Base-by-base conservation (phyloP, 2,329 filamentous ascomycete species). In the Diaporthe batatas region DNA sequence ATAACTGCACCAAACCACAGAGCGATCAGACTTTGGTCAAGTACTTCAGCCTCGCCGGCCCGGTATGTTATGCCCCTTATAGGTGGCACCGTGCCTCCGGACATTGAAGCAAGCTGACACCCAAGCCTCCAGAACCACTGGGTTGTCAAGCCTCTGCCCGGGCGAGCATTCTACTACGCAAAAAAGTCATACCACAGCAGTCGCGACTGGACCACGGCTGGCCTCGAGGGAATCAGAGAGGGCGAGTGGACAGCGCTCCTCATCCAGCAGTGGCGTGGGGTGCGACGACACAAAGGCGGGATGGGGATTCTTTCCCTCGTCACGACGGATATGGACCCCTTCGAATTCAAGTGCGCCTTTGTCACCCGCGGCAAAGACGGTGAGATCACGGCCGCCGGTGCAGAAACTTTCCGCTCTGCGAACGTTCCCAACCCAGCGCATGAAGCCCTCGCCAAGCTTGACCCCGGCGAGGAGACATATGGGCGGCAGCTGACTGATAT, bases 241-340 rank as follows among this genome's bases (percentile, higher is more conserved):
- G 39, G 67, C 36, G 67, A 69, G 53, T 69, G 67, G 49, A 69
- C 67, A 21, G 67, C 25, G 25, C 3, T 69, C 11, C 51, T 69
- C 25, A 53, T 23, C 32, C 65, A 68, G 51, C 65, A 55, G n/a
- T 68, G 65, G 49, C 23, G 44, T 12, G 51, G 6, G 5, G 49
- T 29, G 49, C 16, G 2, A 23, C 65, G 32, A 18, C 36, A 34
- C 18, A 4, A 10, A 39, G 36, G 11, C 36, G 36, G 36, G 36
- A 39, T 39, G 36, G 36, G 36, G 36, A 39, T 39, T 12, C 3
- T 39, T 7, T 11, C 36, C 36, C 36, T 39, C 36, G 12, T 39
- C 10, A 12, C 11, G 11, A 36, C 6, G 29, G 32, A 55, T 21
- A 14, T 39, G 25, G 25, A 21, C 1, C 68, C 68, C 18, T 7